These are phyloP conservation scores for Candida caryicola DNA, from an alignment of 805 yeast genomes.

Conservation along the genomic window DNA sequence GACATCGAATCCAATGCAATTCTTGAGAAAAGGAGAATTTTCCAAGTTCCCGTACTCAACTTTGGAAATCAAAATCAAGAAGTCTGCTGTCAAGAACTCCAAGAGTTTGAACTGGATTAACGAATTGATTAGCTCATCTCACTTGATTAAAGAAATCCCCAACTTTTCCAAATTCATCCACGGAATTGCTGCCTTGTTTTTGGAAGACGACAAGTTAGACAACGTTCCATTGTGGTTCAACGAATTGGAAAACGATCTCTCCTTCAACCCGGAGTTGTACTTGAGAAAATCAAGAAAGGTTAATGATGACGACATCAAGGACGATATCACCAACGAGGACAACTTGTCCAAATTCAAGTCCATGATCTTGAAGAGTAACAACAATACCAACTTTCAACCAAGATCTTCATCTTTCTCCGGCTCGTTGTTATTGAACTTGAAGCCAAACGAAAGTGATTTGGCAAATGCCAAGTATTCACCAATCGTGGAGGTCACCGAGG, in stretches of 20 bases:
- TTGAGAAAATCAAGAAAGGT: constrained; percentile 9
- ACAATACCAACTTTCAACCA: constrained; percentile 29
- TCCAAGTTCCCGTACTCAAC: constrained; percentile 81
- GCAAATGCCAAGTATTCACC: constrained; percentile 1
- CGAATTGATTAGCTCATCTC: constrained; percentile 71
- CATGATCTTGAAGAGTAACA: constrained; percentile 30
- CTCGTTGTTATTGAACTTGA: constrained; percentile 20
- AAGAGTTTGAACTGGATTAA: constrained; percentile 73
- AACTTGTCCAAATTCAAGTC: constrained; percentile 40
- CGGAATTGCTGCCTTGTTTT: constrained; percentile 83
- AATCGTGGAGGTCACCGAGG: constrained; percentile 9
- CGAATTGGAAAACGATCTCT: constrained; percentile 59
- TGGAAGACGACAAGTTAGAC: constrained; percentile 88
- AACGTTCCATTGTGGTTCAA: constrained; percentile 93
- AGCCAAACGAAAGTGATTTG: constrained; percentile 4
- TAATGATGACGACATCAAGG: constrained; percentile 8
- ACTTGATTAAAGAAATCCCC: constrained; percentile 89
- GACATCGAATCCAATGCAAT: constrained; percentile 62
- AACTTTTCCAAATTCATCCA: constrained; percentile 90
- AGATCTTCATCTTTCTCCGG: constrained; percentile 42
- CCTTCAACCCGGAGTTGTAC: constrained; percentile 14
- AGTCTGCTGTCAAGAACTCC: constrained; percentile 31
- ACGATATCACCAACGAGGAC: constrained; percentile 49
- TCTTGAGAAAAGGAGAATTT: constrained; percentile 82
- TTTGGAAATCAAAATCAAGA: constrained; percentile 73